A percentile compares a stretch with the other conserved stretches of the same genome.
Evolutionary conservation across 2,329 filamentous ascomycete genomes (phyloP).

Genomic region (Pseudogymnoascus sp.): DNA sequence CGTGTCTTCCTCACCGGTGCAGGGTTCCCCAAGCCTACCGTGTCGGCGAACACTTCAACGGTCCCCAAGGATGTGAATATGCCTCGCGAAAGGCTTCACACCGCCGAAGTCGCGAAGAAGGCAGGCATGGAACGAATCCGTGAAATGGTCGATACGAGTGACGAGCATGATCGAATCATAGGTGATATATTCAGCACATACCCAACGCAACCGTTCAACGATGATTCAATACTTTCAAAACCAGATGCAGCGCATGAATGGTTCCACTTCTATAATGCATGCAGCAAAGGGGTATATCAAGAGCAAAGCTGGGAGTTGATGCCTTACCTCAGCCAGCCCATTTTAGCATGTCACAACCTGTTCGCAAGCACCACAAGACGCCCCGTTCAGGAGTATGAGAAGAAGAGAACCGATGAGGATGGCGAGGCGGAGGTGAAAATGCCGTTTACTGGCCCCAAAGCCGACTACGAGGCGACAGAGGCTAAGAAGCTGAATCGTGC

Average conservation of each 20-base stretch:
- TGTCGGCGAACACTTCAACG: conserved; percentile 9
- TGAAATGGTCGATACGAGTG: conserved; percentile 70
- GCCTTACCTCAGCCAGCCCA: conserved; percentile 76
- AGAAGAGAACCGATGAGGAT: conserved; percentile 37
- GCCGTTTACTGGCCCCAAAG: conserved; percentile 74
- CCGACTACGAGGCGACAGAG: conserved; percentile 74
- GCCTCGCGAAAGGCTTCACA: conserved; percentile 54
- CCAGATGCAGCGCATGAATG: conserved; percentile 77
- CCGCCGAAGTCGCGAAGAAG: conserved; percentile 64
- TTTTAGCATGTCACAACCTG: conserved; percentile 82
- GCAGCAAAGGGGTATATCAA: conserved; percentile 70
- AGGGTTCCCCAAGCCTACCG: conserved; percentile 47
- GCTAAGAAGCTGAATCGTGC: conserved; percentile 69
- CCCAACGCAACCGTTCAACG: conserved; percentile 80
- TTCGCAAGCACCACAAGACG: conserved; percentile 62
- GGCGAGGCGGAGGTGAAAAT: conserved; percentile 43
- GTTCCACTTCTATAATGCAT: conserved; percentile 84
- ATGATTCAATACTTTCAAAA: conserved; percentile 84
- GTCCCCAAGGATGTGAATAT: conserved; percentile 22
- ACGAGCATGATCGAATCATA: conserved; percentile 69
- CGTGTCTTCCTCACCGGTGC: conserved; percentile 74
- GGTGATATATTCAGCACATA: conserved; percentile 81
- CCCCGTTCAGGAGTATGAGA: conserved; percentile 36
- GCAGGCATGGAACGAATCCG: conserved; percentile 61
- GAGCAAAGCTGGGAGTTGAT: conserved; percentile 88